These are phyloP conservation scores for Aspergillus tubingensis DNA, from an alignment of 2,329 filamentous ascomycete species.

Conservation along the genomic window DNA sequence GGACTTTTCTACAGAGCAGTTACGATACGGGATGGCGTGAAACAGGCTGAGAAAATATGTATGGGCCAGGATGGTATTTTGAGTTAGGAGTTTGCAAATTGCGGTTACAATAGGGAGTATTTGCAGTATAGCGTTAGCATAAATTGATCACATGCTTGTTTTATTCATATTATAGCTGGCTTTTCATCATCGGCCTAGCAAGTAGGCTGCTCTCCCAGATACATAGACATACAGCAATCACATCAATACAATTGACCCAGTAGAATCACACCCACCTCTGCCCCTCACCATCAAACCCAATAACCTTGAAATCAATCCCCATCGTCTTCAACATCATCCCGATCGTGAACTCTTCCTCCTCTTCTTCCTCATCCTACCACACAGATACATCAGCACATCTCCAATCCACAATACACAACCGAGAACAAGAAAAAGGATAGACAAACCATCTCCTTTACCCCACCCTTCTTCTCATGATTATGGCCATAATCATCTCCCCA, in stretches of 20 bases:
- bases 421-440: slow-evolving; percentile 32
- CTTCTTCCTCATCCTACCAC: too few species aligned
- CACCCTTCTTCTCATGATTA: slow-evolving; percentile 6
- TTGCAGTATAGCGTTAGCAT: background rate
- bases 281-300: slow-evolving; percentile 61
- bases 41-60: background rate
- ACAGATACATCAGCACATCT: background rate
- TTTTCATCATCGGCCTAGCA: too few species aligned
- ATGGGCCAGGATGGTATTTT: background rate
- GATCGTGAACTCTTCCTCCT: slow-evolving; percentile 64
- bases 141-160: background rate
- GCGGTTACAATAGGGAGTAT: background rate
- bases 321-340: slow-evolving; percentile 68
- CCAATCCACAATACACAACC: too few species aligned
- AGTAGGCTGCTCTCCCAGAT: background rate
- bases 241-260: background rate
- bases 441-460: slow-evolving; percentile 35
- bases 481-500: slow-evolving; percentile 29
- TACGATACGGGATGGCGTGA: background rate
- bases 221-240: background rate
- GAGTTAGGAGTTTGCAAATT: background rate
- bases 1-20: slow-evolving; percentile 8
- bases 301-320: slow-evolving; percentile 63
- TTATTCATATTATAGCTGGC: background rate
- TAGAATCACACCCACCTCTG: slow-evolving; percentile 54